Conservation (phyloP, 2,329 filamentous ascomycete species). For the Monosporascus sp. region DNA sequence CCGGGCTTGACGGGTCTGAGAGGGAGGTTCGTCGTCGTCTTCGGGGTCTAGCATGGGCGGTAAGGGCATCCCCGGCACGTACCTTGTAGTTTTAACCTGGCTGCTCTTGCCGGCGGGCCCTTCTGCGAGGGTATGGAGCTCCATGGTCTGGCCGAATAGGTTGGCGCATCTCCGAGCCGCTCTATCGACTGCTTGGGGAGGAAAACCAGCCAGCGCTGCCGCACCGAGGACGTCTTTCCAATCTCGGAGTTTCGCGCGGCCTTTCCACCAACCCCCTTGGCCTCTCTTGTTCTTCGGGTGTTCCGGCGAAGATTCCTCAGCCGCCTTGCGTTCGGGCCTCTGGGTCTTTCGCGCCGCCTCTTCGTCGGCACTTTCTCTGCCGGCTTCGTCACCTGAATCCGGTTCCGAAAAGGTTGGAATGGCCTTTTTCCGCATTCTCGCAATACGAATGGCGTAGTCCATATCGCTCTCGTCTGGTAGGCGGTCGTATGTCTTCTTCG, state of each 20-base stretch:
- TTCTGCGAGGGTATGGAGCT: constrained; percentile 47
- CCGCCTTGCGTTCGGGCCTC: neutral
- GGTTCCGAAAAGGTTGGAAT: constrained; percentile 20
- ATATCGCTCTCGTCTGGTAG: constrained; percentile 40
- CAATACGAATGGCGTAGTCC: constrained; percentile 43
- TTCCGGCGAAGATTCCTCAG: neutral
- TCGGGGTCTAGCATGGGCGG: constrained; percentile 10
- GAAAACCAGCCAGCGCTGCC: constrained; percentile 69
- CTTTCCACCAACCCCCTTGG: neutral
- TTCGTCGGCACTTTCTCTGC: neutral
- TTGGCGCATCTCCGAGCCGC: constrained; percentile 68
- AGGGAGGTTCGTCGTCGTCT: constrained; percentile 5
- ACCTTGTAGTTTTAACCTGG: constrained; percentile 14
- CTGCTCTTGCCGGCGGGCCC: constrained; percentile 24
- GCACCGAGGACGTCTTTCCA: constrained; percentile 83
- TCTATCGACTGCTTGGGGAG: constrained; percentile 58
- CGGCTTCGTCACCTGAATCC: constrained; percentile 1
- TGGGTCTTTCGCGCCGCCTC: neutral
- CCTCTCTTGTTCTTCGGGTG: neutral
- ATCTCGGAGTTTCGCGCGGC: constrained; percentile 46
- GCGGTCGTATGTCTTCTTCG: constrained; percentile 33
- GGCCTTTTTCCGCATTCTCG: constrained; percentile 32
- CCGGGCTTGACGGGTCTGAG: neutral
- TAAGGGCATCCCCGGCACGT: constrained; percentile 22
- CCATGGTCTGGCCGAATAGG: constrained; percentile 70